Base-by-base conservation (phyloP, 345 rosid species). In the Linum trigynum region DNA sequence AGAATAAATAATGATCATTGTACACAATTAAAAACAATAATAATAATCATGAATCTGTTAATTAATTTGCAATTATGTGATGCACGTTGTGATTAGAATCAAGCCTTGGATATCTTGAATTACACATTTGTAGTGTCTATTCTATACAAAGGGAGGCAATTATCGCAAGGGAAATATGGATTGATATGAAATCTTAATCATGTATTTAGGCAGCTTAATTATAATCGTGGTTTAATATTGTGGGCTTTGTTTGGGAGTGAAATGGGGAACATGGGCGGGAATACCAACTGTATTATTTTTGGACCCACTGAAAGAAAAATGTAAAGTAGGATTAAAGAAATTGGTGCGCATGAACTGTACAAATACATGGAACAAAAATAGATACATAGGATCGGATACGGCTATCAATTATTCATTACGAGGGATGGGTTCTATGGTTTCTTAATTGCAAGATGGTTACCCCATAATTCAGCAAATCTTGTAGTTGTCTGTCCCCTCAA, bases 1-100 rank as follows among this genome's bases (percentile, higher is more conserved):
- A 23, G 32, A 23, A 23, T 23, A 23, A 23, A 23, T 23, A 23
- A 23, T 23, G 32, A 23, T 23, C 32, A 23, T 23, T 23, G 32
- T 23, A 23, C 32, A 23, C 32, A 12, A 48, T 43, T 48, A 48
- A 12, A 6, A 48, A 5, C 14, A 4, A 48, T 48, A 4, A 41
- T 41, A 41, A 8, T 23, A 0, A 41, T 41, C 9, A 41, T 41
- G 5, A 41, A 4, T 41, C 9, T 4, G 5, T 41, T 8, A 4
- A 41, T 8, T 48, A 48, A 9, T 48, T 48, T 0, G 53, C 77
- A 67, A 70, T 80, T 48, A 80, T 77, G 79, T n/a, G 53, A n/a
- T 36, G 74, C 84, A 80, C 75, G 79, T 77, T 60, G 59, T 16
- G 53, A 48, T 35, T 23, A 5, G 51, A 39, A 39, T 65, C 51